phyloP scores from a whole-genome alignment of 2,329 filamentous ascomycete genomes.

The Hypoxylon sp. region DNA sequence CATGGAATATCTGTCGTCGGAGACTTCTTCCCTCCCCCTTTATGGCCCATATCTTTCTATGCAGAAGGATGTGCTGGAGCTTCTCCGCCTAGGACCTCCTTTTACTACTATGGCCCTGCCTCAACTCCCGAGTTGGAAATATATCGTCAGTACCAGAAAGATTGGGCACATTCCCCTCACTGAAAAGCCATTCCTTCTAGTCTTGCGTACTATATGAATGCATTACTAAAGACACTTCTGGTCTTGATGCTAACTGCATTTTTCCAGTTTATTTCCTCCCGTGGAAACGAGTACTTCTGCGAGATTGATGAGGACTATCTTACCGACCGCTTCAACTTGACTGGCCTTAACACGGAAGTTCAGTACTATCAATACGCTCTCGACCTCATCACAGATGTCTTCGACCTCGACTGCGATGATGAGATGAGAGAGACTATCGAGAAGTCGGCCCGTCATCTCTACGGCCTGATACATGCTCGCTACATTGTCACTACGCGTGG shows the following conservation, averaged over 20 bases:
- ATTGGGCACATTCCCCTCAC: neutral
- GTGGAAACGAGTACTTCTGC: constrained; percentile 99
- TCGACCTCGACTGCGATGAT: constrained; percentile 98
- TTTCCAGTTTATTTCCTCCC: constrained; percentile 93
- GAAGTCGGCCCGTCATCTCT: constrained; percentile 94
- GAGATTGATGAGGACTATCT: constrained; percentile 99
- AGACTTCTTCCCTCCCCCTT: neutral
- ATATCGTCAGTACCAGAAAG: constrained; percentile 15
- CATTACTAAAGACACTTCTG: neutral
- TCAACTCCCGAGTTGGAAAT: neutral
- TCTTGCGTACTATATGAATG: neutral
- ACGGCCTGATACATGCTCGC: constrained; percentile 94
- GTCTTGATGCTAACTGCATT: constrained; percentile 44
- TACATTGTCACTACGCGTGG: constrained; percentile 98
- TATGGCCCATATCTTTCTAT: neutral
- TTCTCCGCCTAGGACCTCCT: neutral
- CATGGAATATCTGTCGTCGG: constrained; percentile 8
- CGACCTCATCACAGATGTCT: constrained; percentile 97
- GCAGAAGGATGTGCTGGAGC: neutral
- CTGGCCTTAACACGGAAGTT: constrained; percentile 95
- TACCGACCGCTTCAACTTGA: constrained; percentile 97
- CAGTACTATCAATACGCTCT: constrained; percentile 99
- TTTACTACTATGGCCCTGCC: neutral
- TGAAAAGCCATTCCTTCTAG: neutral
- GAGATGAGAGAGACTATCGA: constrained; percentile 98